Percentiles rank a stretch among this genome's conserved stretches.
phyloP scores from a whole-genome alignment of 2,329 filamentous ascomycete genomes.

The Paecilomyces fulvus region DNA sequence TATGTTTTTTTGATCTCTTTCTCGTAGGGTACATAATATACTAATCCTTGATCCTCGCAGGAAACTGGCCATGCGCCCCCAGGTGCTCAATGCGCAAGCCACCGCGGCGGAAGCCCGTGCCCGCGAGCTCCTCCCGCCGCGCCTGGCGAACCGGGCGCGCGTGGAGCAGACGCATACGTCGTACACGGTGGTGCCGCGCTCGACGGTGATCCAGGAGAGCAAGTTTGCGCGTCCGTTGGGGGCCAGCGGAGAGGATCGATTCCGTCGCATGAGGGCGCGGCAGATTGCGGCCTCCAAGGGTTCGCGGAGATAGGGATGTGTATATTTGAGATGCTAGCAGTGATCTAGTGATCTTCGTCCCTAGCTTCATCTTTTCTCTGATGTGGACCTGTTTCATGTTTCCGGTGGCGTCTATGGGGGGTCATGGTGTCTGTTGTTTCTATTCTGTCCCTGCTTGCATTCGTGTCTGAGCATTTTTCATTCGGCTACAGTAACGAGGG shows the following conservation, averaged over 20 bases:
- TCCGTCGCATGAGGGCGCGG: conserved; percentile 41
- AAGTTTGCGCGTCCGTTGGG: conserved; percentile 39
- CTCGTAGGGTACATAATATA: conserved; percentile 4
- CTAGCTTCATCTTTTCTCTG: not conserved
- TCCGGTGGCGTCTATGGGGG: not conserved
- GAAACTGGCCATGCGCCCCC: conserved; percentile 27
- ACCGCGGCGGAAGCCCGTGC: conserved; percentile 44
- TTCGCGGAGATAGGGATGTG: conserved; percentile 23
- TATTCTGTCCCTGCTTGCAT: not conserved
- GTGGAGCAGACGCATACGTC: conserved; percentile 51
- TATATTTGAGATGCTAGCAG: not conserved
- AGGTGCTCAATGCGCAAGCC: conserved; percentile 23
- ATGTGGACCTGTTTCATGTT: not conserved
- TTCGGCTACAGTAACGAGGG: not conserved
- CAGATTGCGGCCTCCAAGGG: conserved; percentile 35
- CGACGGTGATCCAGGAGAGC: conserved; percentile 39
- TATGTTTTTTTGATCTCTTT: conserved; percentile 16
- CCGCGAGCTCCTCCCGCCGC: conserved; percentile 44
- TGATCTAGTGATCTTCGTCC: not conserved
- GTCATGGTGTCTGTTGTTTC: not conserved
- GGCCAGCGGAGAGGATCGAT: conserved; percentile 40
- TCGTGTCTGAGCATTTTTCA: not conserved
- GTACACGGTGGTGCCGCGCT: conserved; percentile 56
- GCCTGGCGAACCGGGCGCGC: conserved; percentile 49
- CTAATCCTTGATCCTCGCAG: conserved; percentile 17